Conservation (phyloP, 2,329 filamentous ascomycete species). For the Sordariomycetes sp. region DNA sequence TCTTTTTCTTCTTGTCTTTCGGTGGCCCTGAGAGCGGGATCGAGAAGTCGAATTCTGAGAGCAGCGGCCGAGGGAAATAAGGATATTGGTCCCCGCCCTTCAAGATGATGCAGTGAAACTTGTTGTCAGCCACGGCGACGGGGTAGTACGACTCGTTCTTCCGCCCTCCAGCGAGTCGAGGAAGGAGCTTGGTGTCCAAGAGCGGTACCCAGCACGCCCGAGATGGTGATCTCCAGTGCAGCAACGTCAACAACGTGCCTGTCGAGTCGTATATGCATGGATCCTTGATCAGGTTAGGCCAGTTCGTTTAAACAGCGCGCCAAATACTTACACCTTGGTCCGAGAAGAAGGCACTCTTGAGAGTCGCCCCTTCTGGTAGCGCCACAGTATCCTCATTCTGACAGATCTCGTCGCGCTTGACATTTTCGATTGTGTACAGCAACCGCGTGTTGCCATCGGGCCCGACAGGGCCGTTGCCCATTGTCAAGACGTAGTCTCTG, state of each 20-base stretch:
- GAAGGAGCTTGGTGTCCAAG: conserved; percentile 76
- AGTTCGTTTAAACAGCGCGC: not conserved
- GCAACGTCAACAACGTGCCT: conserved; percentile 75
- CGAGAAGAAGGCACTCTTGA: conserved; percentile 86
- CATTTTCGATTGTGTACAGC: conserved; percentile 87
- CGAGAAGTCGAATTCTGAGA: conserved; percentile 89
- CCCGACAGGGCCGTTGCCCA: conserved; percentile 83
- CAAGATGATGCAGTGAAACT: conserved; percentile 97
- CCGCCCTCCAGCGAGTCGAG: conserved; percentile 72
- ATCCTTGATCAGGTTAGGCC: conserved; percentile 42
- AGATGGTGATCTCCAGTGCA: conserved; percentile 82
- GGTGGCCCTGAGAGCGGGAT: conserved; percentile 61
- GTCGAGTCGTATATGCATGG: conserved; percentile 94
- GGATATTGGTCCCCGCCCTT: conserved; percentile 91
- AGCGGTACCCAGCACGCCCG: conserved; percentile 88
- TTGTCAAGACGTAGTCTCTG: conserved; percentile 91
- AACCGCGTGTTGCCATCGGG: conserved; percentile 70
- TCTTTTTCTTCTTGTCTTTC: conserved; percentile 24
- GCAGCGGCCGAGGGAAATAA: conserved; percentile 81
- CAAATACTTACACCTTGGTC: conserved; percentile 63
- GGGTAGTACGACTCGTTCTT: conserved; percentile 93
- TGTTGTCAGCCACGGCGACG: conserved; percentile 81
- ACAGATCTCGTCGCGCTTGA: conserved; percentile 87
- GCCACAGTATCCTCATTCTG: conserved; percentile 92
- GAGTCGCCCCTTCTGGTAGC: conserved; percentile 60